phyloP scores from a whole-genome alignment of 257 asterid genomes.

The Pogostemon cablin region DNA sequence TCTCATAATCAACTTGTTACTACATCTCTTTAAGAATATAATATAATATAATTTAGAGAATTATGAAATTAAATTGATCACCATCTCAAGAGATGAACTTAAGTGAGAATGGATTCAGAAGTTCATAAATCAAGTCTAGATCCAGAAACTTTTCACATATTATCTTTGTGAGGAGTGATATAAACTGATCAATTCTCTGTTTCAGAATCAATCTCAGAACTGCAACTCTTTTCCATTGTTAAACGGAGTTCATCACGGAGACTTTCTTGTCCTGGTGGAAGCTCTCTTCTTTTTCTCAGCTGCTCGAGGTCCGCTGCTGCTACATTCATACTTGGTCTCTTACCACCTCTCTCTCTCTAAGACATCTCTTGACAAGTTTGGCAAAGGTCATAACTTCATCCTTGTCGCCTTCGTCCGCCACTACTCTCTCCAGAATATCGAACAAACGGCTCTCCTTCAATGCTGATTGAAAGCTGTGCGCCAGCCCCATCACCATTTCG shows the following conservation, averaged over 20 bases:
- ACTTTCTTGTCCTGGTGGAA: neutral
- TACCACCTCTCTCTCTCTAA: conserved; percentile 22
- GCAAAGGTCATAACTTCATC: too few species aligned
- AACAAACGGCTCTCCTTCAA: conserved; percentile 28
- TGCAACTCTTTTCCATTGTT: neutral
- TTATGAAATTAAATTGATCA: too few species aligned
- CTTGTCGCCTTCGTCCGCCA: neutral
- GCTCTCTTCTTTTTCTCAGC: conserved; percentile 25
- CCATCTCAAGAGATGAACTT: too few species aligned
- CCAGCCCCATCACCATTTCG: conserved; percentile 40
- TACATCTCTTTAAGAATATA: too few species aligned
- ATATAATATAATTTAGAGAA: too few species aligned
- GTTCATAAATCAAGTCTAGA: too few species aligned
- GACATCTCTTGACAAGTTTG: too few species aligned
- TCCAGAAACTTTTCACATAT: too few species aligned
- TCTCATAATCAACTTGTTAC: too few species aligned
- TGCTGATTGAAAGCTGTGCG: conserved; percentile 32
- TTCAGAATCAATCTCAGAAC: conserved; percentile 11
- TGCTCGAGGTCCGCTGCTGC: conserved; percentile 43
- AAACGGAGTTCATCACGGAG: neutral
- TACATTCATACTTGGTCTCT: conserved; percentile 47
- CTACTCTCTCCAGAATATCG: conserved; percentile 32
- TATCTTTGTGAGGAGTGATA: too few species aligned
- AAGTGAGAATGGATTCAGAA: too few species aligned
- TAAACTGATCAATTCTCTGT: neutral